Evolutionary conservation across 1,139 yeast species (phyloP).

Genomic region (Trichomonascaceae sp.): DNA sequence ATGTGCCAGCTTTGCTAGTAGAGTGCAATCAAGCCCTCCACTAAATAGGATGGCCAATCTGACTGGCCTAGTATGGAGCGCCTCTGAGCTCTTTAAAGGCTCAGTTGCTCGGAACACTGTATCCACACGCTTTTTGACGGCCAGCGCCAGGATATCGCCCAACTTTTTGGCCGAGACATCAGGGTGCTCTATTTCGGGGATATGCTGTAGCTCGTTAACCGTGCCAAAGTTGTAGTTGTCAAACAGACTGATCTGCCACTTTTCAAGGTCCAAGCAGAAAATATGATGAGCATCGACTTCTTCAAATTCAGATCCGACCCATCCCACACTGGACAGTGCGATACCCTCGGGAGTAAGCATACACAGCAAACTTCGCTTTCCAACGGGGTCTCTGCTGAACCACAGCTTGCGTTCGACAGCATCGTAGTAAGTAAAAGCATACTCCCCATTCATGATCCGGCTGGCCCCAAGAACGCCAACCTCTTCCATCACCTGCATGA

Average conservation of each 20-base stretch:
- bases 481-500: conserved; percentile 10
- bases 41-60: conserved; percentile 61
- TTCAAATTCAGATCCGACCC: not conserved
- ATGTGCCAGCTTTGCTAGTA: conserved; percentile 40
- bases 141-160: conserved; percentile 11
- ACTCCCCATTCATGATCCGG: conserved; percentile 59
- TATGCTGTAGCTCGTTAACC: not conserved
- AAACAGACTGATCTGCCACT: not conserved
- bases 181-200: conserved; percentile 2
- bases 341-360: conserved; percentile 21
- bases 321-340: conserved; percentile 19
- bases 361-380: conserved; percentile 62
- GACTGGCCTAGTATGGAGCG: not conserved
- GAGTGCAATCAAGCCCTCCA: conserved; percentile 90
- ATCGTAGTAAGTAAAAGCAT: conserved; percentile 46
- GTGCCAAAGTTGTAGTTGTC: not conserved
- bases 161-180: conserved; percentile 8
- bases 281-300: conserved; percentile 23
- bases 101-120: conserved; percentile 31
- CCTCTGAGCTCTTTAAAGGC: conserved; percentile 1
- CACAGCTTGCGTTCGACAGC: conserved; percentile 35
- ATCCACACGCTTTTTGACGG: conserved; percentile 39
- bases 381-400: conserved; percentile 78
- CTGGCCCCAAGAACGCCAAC: conserved; percentile 23
- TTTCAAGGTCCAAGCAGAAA: conserved; percentile 12